These are phyloP conservation scores for Rhizophlyctis rosea DNA, from an alignment of 192 early-diverging fungal genomes.

Conservation along the genomic window DNA sequence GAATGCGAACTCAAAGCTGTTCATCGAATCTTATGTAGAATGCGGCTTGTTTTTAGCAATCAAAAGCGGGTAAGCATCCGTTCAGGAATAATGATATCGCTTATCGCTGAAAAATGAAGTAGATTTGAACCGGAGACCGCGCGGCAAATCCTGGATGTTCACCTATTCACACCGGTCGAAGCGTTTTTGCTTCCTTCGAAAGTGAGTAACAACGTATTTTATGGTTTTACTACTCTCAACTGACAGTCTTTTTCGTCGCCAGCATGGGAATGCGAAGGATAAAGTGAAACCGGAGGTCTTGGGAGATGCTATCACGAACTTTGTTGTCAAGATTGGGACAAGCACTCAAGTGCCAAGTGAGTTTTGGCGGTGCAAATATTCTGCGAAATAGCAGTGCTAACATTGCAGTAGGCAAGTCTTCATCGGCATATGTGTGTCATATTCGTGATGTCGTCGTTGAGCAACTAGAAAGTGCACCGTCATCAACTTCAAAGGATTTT, in stretches of 20 bases:
- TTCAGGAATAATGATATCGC: no score
- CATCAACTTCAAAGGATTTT: no score
- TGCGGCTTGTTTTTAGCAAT: conserved; percentile 49
- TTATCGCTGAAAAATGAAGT: no score
- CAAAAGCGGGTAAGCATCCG: conserved; percentile 24
- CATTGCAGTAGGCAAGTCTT: no score
- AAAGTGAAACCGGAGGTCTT: neutral
- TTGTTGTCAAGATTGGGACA: conserved; percentile 21
- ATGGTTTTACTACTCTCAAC: no score
- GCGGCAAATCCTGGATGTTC: conserved; percentile 10
- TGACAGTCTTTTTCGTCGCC: no score
- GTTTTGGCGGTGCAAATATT: no score
- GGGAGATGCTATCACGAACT: conserved; percentile 1
- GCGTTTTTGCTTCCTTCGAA: conserved; percentile 16
- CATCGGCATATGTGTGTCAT: no score
- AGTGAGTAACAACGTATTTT: conserved; percentile 7
- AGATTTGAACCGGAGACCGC: no score
- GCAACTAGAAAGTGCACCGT: neutral
- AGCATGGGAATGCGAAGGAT: no score
- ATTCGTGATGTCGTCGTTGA: neutral
- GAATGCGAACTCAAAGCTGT: conserved; percentile 37
- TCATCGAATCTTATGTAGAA: conserved; percentile 63
- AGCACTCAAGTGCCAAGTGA: conserved; percentile 13
- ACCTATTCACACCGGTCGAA: conserved; percentile 2
- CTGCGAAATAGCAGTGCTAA: no score